Conservation (phyloP, 2,329 filamentous ascomycete genomes). For the Allantophomopsis lycopodina region DNA sequence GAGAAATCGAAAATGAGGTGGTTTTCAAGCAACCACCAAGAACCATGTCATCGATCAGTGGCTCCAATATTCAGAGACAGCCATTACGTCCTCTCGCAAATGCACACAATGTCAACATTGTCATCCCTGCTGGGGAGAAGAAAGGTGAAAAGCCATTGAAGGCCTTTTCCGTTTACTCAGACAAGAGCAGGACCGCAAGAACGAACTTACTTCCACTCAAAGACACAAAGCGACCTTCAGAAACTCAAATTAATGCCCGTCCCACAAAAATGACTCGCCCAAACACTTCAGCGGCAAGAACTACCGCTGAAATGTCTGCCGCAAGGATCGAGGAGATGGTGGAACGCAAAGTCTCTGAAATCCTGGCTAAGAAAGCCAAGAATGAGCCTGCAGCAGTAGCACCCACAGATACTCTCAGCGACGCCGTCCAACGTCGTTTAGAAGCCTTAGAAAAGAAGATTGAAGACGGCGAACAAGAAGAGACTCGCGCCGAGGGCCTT, state of each 20-base stretch:
- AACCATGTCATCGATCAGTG: conserved; percentile 26
- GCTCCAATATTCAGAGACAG: conserved; percentile 43
- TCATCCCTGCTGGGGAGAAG: conserved; percentile 34
- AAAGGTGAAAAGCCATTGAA: conserved; percentile 64
- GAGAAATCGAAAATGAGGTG: conserved; percentile 90
- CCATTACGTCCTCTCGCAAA: conserved; percentile 67
- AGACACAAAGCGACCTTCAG: conserved; percentile 17
- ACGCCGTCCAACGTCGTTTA: conserved; percentile 67
- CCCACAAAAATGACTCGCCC: conserved; percentile 33
- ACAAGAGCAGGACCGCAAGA: conserved; percentile 40
- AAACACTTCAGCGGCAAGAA: conserved; percentile 10
- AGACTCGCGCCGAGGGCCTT: conserved; percentile 67
- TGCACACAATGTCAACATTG: conserved; percentile 58
- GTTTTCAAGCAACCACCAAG: conserved; percentile 67
- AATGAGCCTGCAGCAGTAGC: conserved; percentile 34
- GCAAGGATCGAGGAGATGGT: conserved; percentile 83
- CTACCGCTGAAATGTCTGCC: conserved; percentile 40
- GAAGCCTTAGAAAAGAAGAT: conserved; percentile 81
- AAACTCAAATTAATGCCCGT: conserved; percentile 18
- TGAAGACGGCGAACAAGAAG: conserved; percentile 50
- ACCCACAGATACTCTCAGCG: conserved; percentile 41
- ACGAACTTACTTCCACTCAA: conserved; percentile 14
- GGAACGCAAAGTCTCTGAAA: conserved; percentile 81
- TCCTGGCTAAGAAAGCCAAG: conserved; percentile 61
- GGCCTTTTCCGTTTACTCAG: conserved; percentile 76